Percentiles rank a stretch among this genome's conserved stretches.
phyloP scores from a whole-genome alignment of 75 land plant genomes.

The Ceratopteris richardii region DNA sequence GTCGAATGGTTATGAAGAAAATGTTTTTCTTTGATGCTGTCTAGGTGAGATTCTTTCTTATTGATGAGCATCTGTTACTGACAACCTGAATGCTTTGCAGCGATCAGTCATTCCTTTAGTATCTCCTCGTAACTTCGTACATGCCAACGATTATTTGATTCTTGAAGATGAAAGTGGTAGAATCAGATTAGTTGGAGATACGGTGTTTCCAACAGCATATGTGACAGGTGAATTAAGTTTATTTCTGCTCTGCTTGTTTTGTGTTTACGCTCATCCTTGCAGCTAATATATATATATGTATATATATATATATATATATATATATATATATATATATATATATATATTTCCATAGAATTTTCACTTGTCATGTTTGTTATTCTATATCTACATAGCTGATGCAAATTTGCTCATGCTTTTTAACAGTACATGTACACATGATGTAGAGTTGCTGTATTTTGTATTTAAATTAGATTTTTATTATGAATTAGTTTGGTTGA shows the following conservation, averaged over 20 bases:
- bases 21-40: slow-evolving; percentile 1
- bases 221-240: slow-evolving; percentile 67
- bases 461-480: too few species aligned
- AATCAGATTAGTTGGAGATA: slow-evolving; percentile 64
- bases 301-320: too few species aligned
- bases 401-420: too few species aligned
- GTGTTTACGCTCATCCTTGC: too few species aligned
- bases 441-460: too few species aligned
- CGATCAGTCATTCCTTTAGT: slow-evolving; percentile 76
- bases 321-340: too few species aligned
- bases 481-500: too few species aligned
- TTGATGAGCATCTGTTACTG: neutral
- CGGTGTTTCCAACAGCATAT: slow-evolving; percentile 45
- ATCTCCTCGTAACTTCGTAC: slow-evolving; percentile 78
- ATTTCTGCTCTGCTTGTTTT: neutral
- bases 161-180: slow-evolving; percentile 99
- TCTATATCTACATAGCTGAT: too few species aligned
- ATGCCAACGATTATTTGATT: slow-evolving; percentile 73
- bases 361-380: too few species aligned
- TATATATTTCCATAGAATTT: too few species aligned
- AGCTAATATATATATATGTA: too few species aligned
- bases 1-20: neutral
- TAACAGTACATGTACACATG: too few species aligned
- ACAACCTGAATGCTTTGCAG: slow-evolving; percentile 35
- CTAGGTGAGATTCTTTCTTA: neutral